These are phyloP conservation scores for Ustilago nuda DNA, from an alignment of 1,284 basidiomycete species.

Conservation along the genomic window DNA sequence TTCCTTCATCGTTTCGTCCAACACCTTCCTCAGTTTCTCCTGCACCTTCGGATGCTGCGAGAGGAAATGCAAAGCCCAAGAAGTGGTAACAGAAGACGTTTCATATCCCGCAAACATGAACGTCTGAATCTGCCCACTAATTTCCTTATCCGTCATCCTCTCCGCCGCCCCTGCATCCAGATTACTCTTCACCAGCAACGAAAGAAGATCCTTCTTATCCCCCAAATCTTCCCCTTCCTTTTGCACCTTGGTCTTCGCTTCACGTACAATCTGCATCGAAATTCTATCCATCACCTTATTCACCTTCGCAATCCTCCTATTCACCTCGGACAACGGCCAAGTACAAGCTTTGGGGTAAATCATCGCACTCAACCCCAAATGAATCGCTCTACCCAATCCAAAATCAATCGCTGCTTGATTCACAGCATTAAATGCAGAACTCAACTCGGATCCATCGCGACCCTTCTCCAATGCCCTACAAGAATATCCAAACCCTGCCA, in stretches of 20 bases:
- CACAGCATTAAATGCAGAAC: conserved; percentile 36
- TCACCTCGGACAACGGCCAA: conserved; percentile 40
- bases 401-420: conserved; percentile 51
- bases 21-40: conserved; percentile 48
- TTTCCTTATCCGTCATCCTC: conserved; percentile 76
- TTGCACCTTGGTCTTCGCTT: conserved; percentile 19
- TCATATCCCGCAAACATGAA: conserved; percentile 86
- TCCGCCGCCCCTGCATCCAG: conserved; percentile 68
- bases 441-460: conserved; percentile 35
- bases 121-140: conserved; percentile 80
- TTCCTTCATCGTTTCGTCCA: conserved; percentile 6
- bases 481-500: conserved; percentile 61
- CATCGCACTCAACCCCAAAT: conserved; percentile 33
- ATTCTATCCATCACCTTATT: conserved; percentile 43
- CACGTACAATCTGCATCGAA: conserved; percentile 31
- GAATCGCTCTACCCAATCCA: conserved; percentile 33
- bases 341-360: conserved; percentile 32
- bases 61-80: conserved; percentile 80
- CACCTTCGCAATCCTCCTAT: conserved; percentile 34
- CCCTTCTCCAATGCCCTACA: conserved; percentile 58
- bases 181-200: conserved; percentile 39
- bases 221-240: conserved; percentile 32
- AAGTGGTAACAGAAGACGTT: conserved; percentile 80
- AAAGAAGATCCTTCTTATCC: conserved; percentile 45
- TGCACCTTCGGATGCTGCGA: conserved; percentile 77